Conservation (phyloP, 1,284 basidiomycete genomes). For the Mycena citricolor region DNA sequence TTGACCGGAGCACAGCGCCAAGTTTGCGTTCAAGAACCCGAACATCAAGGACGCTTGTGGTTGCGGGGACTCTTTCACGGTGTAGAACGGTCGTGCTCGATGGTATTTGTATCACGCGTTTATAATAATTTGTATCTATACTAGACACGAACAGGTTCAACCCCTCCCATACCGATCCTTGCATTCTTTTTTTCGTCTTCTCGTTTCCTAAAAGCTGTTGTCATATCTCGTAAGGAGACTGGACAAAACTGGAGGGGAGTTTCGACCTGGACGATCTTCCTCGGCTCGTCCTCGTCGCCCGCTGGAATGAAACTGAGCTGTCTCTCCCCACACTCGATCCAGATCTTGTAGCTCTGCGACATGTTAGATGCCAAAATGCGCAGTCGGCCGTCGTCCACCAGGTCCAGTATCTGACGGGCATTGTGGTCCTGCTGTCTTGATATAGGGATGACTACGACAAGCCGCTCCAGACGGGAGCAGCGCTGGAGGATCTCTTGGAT, state of each 20-base stretch:
- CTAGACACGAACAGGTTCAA: not conserved
- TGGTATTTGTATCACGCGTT: conserved; percentile 26
- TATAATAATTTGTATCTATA: conserved; percentile 10
- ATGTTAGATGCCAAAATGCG: conserved; percentile 1
- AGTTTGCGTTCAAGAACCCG: conserved; percentile 91
- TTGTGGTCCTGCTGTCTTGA: conserved; percentile 4
- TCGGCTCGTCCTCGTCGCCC: too few species aligned
- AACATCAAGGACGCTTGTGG: conserved; percentile 92
- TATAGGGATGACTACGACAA: conserved; percentile 11
- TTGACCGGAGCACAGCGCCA: conserved; percentile 53
- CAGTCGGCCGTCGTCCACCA: conserved; percentile 10
- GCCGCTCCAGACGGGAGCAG: conserved; percentile 2
- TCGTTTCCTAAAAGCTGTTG: conserved; percentile 9
- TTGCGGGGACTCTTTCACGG: conserved; percentile 89
- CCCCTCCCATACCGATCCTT: not conserved
- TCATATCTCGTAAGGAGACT: too few species aligned
- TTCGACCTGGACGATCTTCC: too few species aligned
- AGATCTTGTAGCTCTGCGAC: too few species aligned
- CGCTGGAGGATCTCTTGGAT: conserved; percentile 5
- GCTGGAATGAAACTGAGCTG: too few species aligned
- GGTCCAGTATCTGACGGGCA: not conserved
- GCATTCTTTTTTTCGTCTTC: conserved; percentile 9
- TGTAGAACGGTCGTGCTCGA: conserved; percentile 35
- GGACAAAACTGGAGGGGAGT: too few species aligned
- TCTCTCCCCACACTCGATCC: too few species aligned